Conservation (phyloP, 768 basidiomycete genomes). For the Mycena galopus region DNA sequence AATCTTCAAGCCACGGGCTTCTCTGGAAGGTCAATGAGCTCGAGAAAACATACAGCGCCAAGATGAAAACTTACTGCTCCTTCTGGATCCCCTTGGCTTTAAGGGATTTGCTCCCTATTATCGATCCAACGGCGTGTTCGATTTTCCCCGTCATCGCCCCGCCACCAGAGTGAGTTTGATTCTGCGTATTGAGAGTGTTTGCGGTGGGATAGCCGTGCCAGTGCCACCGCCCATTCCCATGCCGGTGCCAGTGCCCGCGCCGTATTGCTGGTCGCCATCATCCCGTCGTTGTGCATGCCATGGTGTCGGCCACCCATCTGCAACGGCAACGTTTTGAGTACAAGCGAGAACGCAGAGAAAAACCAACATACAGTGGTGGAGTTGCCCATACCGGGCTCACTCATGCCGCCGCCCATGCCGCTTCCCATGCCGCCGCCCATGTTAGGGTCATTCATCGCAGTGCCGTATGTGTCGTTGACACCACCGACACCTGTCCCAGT, state of each 20-base stretch:
- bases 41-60: not conserved
- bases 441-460: no score
- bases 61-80: slow-evolving; percentile 22
- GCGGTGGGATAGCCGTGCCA: slow-evolving; percentile 23
- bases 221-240: not conserved
- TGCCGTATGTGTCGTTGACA: not conserved
- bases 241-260: not conserved
- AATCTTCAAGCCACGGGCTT: slow-evolving; percentile 19
- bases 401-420: slow-evolving; percentile 5
- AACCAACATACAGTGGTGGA: not conserved
- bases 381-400: slow-evolving; percentile 7
- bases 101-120: slow-evolving; percentile 26
- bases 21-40: slow-evolving; percentile 2
- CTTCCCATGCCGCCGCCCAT: not conserved
- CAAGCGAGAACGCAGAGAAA: not conserved
- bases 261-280: slow-evolving; percentile 13
- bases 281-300: slow-evolving; percentile 8
- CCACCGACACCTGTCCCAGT: not conserved
- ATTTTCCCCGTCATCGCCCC: slow-evolving; percentile 27
- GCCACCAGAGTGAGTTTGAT: not conserved
- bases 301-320: slow-evolving; percentile 20
- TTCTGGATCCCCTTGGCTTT: slow-evolving; percentile 30
- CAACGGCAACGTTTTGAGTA: not conserved
- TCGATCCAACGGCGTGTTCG: slow-evolving; percentile 23
- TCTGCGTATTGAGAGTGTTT: not conserved